Percentiles rank a stretch among this genome's conserved stretches.
phyloP scores from a whole-genome alignment of 495 filamentous ascomycete species.

The Cercophora sp. region DNA sequence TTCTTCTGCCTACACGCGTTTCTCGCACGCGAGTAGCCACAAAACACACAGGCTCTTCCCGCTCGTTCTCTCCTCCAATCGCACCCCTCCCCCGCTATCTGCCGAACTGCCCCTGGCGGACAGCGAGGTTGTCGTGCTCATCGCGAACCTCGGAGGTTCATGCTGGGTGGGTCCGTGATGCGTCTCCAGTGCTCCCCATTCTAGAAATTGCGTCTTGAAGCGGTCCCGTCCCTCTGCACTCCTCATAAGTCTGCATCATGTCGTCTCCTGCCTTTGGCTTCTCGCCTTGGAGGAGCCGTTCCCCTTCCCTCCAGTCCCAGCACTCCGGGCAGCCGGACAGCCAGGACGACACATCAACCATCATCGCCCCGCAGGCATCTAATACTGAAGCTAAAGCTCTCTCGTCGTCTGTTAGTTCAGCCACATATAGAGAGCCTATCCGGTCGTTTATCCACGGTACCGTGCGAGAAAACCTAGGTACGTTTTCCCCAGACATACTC shows the following conservation, averaged over 20 bases:
- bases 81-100: background rate
- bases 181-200: slow-evolving; percentile 8
- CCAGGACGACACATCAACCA: slow-evolving; percentile 22
- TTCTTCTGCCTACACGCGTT: too few relatives aligned
- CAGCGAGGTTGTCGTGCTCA: too few relatives aligned
- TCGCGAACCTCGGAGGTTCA: too few relatives aligned
- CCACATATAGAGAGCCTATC: slow-evolving; percentile 59
- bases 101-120: background rate
- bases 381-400: slow-evolving; percentile 29
- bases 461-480: slow-evolving; percentile 61
- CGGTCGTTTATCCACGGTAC: slow-evolving; percentile 78
- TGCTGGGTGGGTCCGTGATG: slow-evolving; percentile 18
- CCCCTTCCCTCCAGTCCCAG: slow-evolving; percentile 32
- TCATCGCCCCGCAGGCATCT: slow-evolving; percentile 4
- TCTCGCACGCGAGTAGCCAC: too few relatives aligned
- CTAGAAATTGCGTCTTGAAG: slow-evolving; percentile 10
- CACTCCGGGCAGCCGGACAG: too few relatives aligned
- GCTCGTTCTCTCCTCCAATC: background rate
- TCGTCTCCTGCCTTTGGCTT: slow-evolving; percentile 35
- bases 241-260: slow-evolving; percentile 16
- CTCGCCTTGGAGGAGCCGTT: slow-evolving; percentile 37
- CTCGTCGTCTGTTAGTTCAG: slow-evolving; percentile 38
- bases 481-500: slow-evolving; percentile 23
- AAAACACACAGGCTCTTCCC: background rate
- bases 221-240: background rate